Conservation (phyloP, 805 yeast genomes). For the Tetrapisispora iriomotensis region DNA sequence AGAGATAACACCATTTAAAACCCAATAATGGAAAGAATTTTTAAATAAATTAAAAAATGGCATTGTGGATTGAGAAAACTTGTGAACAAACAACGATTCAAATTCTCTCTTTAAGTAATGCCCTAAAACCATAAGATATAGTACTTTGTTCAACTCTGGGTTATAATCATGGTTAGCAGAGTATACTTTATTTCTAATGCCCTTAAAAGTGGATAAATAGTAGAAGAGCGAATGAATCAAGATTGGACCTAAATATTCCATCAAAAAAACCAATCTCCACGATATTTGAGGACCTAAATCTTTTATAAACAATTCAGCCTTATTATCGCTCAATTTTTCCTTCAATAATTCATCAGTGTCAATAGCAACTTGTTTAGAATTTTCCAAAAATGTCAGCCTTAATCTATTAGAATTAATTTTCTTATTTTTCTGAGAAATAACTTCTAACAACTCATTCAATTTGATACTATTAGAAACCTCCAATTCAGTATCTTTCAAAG, state of each 20-base stretch:
- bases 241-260: constrained; percentile 88
- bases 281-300: constrained; percentile 90
- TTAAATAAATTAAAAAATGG: constrained; percentile 80
- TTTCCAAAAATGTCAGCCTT: constrained; percentile 39
- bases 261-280: constrained; percentile 82
- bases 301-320: constrained; percentile 51
- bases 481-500: constrained; percentile 37
- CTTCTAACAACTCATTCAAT: constrained; percentile 35
- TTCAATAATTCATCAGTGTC: constrained; percentile 19
- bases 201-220: constrained; percentile 25
- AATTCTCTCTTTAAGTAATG: constrained; percentile 84
- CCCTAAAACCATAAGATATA: constrained; percentile 42
- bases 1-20: constrained; percentile 62
- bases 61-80: constrained; percentile 85
- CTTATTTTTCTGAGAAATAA: constrained; percentile 37
- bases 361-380: constrained; percentile 27
- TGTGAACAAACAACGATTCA: constrained; percentile 78
- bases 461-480: constrained; percentile 29
- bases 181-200: constrained; percentile 8
- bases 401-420: constrained; percentile 40
- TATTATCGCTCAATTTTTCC: constrained; percentile 30
- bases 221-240: constrained; percentile 66
- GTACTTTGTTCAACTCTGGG: constrained; percentile 22
- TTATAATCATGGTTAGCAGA: constrained; percentile 8
- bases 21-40: constrained; percentile 88